These are phyloP conservation scores for Nakazawaea ernobii DNA, from an alignment of 805 yeast genomes.

Conservation along the genomic window DNA sequence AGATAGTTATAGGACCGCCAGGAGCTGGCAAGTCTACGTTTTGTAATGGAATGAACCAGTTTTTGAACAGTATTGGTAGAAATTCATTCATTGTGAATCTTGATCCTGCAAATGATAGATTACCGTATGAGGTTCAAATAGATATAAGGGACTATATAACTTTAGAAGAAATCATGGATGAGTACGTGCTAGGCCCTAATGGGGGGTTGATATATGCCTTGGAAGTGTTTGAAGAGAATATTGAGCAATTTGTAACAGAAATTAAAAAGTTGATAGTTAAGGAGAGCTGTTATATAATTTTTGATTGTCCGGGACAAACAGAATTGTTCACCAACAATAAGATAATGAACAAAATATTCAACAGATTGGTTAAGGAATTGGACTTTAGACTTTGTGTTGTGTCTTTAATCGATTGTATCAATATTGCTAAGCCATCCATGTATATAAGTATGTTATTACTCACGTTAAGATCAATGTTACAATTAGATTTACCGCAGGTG, in stretches of 20 bases:
- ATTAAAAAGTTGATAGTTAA: slow-evolving; percentile 43
- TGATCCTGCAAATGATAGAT: slow-evolving; percentile 71
- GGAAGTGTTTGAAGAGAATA: slow-evolving; percentile 54
- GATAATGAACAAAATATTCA: slow-evolving; percentile 64
- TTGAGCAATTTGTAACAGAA: slow-evolving; percentile 53
- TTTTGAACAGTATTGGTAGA: slow-evolving; percentile 90
- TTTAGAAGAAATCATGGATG: slow-evolving; percentile 55
- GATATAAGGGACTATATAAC: slow-evolving; percentile 55
- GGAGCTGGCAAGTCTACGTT: slow-evolving; percentile 97
- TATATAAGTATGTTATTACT: slow-evolving; percentile 77
- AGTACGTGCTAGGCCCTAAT: slow-evolving; percentile 52
- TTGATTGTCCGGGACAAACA: slow-evolving; percentile 95
- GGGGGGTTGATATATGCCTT: slow-evolving; percentile 90
- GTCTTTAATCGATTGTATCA: slow-evolving; percentile 76
- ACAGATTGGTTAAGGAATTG: slow-evolving; percentile 51
- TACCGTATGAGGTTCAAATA: slow-evolving; percentile 48
- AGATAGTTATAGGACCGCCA: slow-evolving; percentile 95
- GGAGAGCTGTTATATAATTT: slow-evolving; percentile 60
- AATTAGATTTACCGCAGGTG: slow-evolving; percentile 86
- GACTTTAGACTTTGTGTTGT: slow-evolving; percentile 81
- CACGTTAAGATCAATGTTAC: slow-evolving; percentile 87
- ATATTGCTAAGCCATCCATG: slow-evolving; percentile 81
- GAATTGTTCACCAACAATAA: slow-evolving; percentile 90
- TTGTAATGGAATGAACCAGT: slow-evolving; percentile 89
- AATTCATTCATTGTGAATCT: slow-evolving; percentile 78